Base-by-base conservation (phyloP, 2,329 filamentous ascomycete genomes). In the Chrysosporium queenslandicum region DNA sequence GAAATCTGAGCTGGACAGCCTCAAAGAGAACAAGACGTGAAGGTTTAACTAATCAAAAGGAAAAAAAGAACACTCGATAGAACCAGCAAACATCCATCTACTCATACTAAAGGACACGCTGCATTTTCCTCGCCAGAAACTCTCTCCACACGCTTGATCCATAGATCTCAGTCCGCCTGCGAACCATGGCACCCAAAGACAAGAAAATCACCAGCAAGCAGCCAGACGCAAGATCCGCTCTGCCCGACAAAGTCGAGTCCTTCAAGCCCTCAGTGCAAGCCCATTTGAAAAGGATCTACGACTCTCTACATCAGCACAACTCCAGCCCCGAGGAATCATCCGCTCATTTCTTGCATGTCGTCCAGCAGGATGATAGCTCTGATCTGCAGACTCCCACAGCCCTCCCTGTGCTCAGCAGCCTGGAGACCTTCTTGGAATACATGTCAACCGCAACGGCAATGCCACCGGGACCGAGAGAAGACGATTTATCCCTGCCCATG, bases 401-500 rank as follows among this genome's bases (percentile, higher is more conserved):
- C 16, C 30, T 34, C 45, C 50, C 27, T 16, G 53, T 53, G 2
- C 48, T 55, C 37, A 30, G 16, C 43, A 53, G 29, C 12, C 63
- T 76, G 55, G 64, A 72, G 42, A 63, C 61, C 4, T 77, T 77
- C 53, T 65, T 74, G 30, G 64, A 67, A 42, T 77, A 76, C 57
- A 74, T 78, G 68, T 67, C 67, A 46, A 73, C 68, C 18, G 64
- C 67, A 12, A 71, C 70, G 58, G 75, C 72, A 57, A 72, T 74
- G n/a, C 40, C 55, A 11, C 46, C 43, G 23, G 40, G 37, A 6
- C 66, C 69, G 6, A 53, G 67, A 20, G 60, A 70, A 56, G 74
- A 79, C 53, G 83, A 89, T 63, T 65, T 81, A 29, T 77, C 77
- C 0, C 79, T 78, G 49, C 86, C 87, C 3, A 76, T 94, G 53